Evolutionary conservation across 2,329 filamentous ascomycete genomes (phyloP), one percentile per base, ranked within the genome.

Genomic region (Aspergillus luchuensis): DNA sequence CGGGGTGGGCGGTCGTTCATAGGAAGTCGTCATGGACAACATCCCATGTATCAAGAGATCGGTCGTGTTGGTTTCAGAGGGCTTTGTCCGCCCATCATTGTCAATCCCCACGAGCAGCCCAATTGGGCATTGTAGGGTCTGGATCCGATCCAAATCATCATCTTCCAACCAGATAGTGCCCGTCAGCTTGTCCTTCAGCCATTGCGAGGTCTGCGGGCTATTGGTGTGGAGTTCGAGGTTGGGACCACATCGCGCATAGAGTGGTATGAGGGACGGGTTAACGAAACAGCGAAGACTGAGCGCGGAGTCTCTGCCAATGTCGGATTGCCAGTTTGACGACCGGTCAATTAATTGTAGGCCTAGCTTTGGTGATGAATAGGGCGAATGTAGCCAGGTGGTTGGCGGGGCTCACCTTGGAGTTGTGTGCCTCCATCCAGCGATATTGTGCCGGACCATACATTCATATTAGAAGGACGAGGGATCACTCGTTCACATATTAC

Each of bases 11-110:
- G 71, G 73, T 10, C 72, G 70, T 36, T 69, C 64, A 41, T 66
- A 67, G 4, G 67, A 67, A 23, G 67, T 60, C 30, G 69, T 56
- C 41, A 59, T 70, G n/a, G 73, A 76, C 47, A 79, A 53, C 13
- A 77, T 64, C 19, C 76, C 77, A 38, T 78, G 77, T 33, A 79
- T 67, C 48, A 79, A 64, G 13, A 79, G 63, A 56, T 78, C 76
- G 6, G 76, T 74, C 38, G 73, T 70, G 48, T 58, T 57, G 21
- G 65, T 60, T 4, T 65, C 67, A 15, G 59, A 60, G 38, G 56
- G 53, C 43, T 65, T 71, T 23, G 60, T 52, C 21, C 52, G 60
- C 19, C 63, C 60, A 25, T 54, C 61, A 13, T 65, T 64, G 11
- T 74, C 66, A 25, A 78, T 67, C 50, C 64, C 66, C 25, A 79